Evolutionary conservation across 257 asterid genomes (phyloP).

Genomic region (Cordia subcordata): DNA sequence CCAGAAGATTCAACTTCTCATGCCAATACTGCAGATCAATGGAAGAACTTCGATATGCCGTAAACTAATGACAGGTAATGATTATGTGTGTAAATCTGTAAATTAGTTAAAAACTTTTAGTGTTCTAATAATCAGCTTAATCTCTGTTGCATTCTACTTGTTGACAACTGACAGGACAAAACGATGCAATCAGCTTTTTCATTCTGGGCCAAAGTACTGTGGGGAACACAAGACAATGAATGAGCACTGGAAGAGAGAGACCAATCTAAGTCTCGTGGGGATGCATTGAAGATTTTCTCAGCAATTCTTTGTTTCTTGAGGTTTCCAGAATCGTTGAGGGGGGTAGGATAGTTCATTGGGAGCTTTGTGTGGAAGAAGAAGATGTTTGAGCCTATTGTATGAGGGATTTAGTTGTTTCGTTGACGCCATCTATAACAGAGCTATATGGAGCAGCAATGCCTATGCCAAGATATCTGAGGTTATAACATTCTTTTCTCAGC

Average conservation of each 20-base stretch:
- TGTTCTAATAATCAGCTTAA: too few relatives aligned
- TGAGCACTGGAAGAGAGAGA: background rate
- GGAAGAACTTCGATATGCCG: background rate
- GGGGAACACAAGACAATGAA: background rate
- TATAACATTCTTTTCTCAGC: too few relatives aligned
- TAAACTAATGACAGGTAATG: background rate
- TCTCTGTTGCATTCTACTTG: background rate
- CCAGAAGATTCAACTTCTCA: background rate
- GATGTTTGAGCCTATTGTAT: background rate
- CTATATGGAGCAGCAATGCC: background rate
- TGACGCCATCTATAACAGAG: background rate
- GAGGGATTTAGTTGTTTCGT: background rate
- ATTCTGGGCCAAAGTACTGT: background rate
- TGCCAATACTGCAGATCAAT: background rate
- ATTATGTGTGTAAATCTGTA: too few relatives aligned
- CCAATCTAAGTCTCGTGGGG: background rate
- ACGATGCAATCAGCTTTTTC: background rate
- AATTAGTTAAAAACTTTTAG: background rate
- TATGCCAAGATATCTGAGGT: background rate
- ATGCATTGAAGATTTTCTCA: too few relatives aligned
- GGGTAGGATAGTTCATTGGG: background rate
- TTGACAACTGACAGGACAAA: background rate
- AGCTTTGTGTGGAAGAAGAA: background rate
- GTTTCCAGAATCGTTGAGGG: background rate
- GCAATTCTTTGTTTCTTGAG: too few relatives aligned